A percentile compares a stretch with the other conserved stretches of the same genome.
phyloP scores from a whole-genome alignment of 371 early-diverging fungal species.

The Homolaphlyctis polyrhiza region DNA sequence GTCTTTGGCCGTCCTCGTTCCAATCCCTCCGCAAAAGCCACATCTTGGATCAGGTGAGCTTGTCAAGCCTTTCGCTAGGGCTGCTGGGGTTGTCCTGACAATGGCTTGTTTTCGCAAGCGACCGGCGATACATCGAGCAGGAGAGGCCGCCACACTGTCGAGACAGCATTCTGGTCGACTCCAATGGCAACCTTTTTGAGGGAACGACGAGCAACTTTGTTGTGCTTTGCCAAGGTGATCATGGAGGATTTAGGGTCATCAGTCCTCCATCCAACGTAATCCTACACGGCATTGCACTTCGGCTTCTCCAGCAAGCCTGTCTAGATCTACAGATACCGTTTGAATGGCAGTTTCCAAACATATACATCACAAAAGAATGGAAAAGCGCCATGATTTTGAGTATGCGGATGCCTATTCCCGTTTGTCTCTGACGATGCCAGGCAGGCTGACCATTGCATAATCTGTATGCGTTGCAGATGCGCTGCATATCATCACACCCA shows the following conservation, averaged over 20 bases:
- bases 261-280: neutral
- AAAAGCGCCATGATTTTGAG: neutral
- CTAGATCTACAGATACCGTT: neutral
- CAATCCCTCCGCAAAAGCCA: slow-evolving; percentile 2
- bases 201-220: slow-evolving; percentile 10
- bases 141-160: neutral
- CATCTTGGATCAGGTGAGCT: slow-evolving; percentile 3
- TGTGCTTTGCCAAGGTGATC: neutral
- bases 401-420: too few relatives aligned
- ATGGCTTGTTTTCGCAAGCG: neutral
- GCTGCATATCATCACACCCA: neutral
- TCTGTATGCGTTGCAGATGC: neutral
- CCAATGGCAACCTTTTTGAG: slow-evolving; percentile 3
- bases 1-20: slow-evolving; percentile 10
- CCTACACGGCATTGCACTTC: neutral
- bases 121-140: slow-evolving; percentile 6
- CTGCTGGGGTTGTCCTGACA: too few relatives aligned
- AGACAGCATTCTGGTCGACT: slow-evolving; percentile 10
- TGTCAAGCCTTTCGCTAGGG: too few relatives aligned
- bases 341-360: neutral
- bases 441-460: neutral
- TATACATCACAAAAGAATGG: neutral
- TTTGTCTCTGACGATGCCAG: too few relatives aligned
- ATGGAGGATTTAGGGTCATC: neutral
- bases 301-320: neutral